Percentiles rank a stretch among this genome's conserved stretches.
Conservation (phyloP, 139 green algal species). For the Chlorella sorokiniana region DNA sequence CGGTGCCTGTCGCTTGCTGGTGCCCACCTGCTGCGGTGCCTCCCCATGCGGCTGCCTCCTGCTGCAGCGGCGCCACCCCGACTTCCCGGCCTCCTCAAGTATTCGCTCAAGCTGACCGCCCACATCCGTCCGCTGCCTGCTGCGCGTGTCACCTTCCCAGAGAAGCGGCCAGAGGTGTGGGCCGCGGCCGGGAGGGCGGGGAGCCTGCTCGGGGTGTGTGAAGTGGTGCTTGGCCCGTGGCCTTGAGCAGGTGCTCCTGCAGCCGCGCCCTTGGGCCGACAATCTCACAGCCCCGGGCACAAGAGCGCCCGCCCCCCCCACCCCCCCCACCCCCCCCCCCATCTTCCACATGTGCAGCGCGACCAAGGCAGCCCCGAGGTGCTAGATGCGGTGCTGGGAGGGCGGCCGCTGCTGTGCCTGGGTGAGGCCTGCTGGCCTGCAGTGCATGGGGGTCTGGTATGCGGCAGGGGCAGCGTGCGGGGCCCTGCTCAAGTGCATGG, state of each 20-base stretch:
- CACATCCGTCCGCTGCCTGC: conserved; percentile 61
- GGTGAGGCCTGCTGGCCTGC: conserved; percentile 19
- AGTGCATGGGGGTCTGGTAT: no score
- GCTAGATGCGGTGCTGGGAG: conserved; percentile 69
- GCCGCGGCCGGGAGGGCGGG: background rate
- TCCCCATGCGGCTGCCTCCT: no score
- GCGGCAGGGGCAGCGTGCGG: no score
- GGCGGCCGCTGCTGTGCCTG: conserved; percentile 73
- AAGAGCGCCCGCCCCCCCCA: no score
- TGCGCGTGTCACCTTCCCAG: conserved; percentile 33
- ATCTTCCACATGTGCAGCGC: no score
- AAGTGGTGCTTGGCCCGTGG: background rate
- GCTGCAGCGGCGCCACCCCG: conserved; percentile 68
- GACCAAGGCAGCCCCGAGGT: conserved; percentile 6
- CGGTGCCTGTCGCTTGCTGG: background rate
- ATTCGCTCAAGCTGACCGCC: conserved; percentile 74
- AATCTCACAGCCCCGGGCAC: no score
- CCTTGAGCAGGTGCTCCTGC: no score
- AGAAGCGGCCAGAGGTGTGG: background rate
- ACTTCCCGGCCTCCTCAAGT: conserved; percentile 77
- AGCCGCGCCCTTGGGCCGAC: no score
- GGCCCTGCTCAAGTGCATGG: no score
- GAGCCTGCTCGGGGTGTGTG: background rate
- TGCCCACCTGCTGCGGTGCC: background rate
- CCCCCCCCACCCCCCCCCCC: no score